Percentiles rank a stretch among this genome's conserved stretches.
These are phyloP conservation scores for Fonsecaea pugnacius DNA, from an alignment of 2,329 filamentous ascomycete genomes.

Conservation along the genomic window DNA sequence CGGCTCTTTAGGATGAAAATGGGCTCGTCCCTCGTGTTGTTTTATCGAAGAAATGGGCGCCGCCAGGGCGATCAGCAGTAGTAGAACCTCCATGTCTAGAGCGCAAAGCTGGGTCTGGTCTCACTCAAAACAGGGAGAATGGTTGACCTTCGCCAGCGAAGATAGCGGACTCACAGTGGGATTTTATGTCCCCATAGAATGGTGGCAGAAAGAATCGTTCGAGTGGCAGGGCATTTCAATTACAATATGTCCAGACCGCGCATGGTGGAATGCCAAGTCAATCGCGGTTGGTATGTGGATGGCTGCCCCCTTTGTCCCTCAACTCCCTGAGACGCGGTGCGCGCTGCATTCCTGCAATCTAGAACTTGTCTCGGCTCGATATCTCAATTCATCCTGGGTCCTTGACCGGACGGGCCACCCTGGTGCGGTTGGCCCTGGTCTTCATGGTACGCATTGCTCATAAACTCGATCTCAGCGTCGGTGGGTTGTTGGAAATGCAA, in stretches of 20 bases:
- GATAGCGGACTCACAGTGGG: not conserved
- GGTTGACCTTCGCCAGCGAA: conserved; percentile 12
- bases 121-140: not conserved
- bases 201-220: conserved; percentile 4
- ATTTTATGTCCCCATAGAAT: conserved; percentile 1
- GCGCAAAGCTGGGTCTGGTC: not conserved
- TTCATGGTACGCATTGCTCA: conserved; percentile 34
- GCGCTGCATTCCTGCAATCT: conserved; percentile 2
- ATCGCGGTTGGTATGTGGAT: conserved; percentile 23
- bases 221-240: conserved; percentile 19
- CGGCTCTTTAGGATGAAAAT: conserved; percentile 24
- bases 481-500: conserved; percentile 27
- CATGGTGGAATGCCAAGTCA: conserved; percentile 20
- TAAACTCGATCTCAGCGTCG: conserved; percentile 37
- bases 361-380: conserved; percentile 9
- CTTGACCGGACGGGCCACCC: conserved; percentile 8
- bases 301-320: conserved; percentile 4
- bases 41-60: conserved; percentile 6
- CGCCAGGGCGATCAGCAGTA: conserved; percentile 16
- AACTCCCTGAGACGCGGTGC: not conserved
- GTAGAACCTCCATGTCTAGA: conserved; percentile 16
- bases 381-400: conserved; percentile 18
- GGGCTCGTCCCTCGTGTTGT: conserved; percentile 23
- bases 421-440: conserved; percentile 21
- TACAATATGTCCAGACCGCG: conserved; percentile 5